Conservation (phyloP, 2,329 filamentous ascomycete genomes). For the Cadophora sp. region DNA sequence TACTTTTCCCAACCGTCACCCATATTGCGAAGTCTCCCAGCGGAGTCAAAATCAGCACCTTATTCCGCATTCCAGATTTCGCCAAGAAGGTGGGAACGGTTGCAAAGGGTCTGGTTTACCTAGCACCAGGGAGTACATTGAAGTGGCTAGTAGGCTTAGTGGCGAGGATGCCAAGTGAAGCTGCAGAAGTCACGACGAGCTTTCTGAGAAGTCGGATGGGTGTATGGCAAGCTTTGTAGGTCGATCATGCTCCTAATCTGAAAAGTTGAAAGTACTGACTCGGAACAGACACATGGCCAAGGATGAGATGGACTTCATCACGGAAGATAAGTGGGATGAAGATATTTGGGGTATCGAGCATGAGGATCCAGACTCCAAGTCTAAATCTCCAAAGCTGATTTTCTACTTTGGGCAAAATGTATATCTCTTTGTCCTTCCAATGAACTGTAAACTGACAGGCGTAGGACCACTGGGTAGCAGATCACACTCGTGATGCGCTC, state of each 20-base stretch:
- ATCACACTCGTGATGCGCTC: conserved; percentile 61
- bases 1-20: conserved; percentile 78
- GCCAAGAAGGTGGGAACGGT: conserved; percentile 34
- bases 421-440: not conserved
- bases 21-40: conserved; percentile 69
- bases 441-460: conserved; percentile 16
- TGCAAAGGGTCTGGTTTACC: conserved; percentile 48
- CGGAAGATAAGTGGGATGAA: conserved; percentile 64
- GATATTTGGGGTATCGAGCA: conserved; percentile 61
- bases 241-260: not conserved
- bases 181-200: conserved; percentile 56
- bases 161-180: conserved; percentile 56
- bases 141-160: conserved; percentile 52
- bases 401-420: conserved; percentile 63
- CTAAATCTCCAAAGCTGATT: conserved; percentile 57
- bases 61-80: conserved; percentile 49
- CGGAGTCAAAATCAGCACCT: conserved; percentile 58
- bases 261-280: conserved; percentile 16
- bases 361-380: conserved; percentile 37
- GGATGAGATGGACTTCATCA: conserved; percentile 66
- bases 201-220: conserved; percentile 65
- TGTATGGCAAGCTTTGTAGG: conserved; percentile 61
- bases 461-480: conserved; percentile 66
- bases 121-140: conserved; percentile 51
- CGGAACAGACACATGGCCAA: conserved; percentile 55